Evolutionary conservation across 2,329 filamentous ascomycete genomes (phyloP).

Genomic region (Paecilomyces variotii): DNA sequence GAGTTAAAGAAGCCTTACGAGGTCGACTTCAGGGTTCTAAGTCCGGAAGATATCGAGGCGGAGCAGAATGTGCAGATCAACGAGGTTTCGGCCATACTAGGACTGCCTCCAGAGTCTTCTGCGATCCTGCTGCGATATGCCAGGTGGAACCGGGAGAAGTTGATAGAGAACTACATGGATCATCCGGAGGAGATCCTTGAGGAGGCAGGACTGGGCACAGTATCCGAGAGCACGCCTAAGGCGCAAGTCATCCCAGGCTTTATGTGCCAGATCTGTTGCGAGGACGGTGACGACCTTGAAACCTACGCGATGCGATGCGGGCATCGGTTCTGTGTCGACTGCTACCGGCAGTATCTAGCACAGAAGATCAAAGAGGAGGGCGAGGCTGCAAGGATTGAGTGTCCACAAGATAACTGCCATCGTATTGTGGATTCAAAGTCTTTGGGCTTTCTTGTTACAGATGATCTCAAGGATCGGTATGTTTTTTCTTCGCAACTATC

Average conservation of each 20-base stretch:
- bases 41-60: conserved; percentile 69
- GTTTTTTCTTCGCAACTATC: conserved; percentile 11
- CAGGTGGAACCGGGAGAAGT: conserved; percentile 90
- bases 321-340: conserved; percentile 86
- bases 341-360: conserved; percentile 81
- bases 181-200: conserved; percentile 70
- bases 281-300: conserved; percentile 67
- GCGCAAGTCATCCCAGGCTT: conserved; percentile 69
- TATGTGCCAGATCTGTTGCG: conserved; percentile 90
- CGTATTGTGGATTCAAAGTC: conserved; percentile 87
- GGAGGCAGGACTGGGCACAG: conserved; percentile 69
- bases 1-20: conserved; percentile 70
- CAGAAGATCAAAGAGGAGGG: conserved; percentile 96
- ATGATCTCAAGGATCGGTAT: conserved; percentile 49
- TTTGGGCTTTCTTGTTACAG: conserved; percentile 63
- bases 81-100: conserved; percentile 86
- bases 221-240: conserved; percentile 53
- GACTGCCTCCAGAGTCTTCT: conserved; percentile 78
- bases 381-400: conserved; percentile 90
- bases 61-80: conserved; percentile 81
- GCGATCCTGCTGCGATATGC: conserved; percentile 84
- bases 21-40: conserved; percentile 74
- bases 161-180: conserved; percentile 97
- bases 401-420: conserved; percentile 78
- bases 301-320: conserved; percentile 94